phyloP scores from a whole-genome alignment of 2,329 filamentous ascomycete genomes.

The Plenodomus tracheiphilus region DNA sequence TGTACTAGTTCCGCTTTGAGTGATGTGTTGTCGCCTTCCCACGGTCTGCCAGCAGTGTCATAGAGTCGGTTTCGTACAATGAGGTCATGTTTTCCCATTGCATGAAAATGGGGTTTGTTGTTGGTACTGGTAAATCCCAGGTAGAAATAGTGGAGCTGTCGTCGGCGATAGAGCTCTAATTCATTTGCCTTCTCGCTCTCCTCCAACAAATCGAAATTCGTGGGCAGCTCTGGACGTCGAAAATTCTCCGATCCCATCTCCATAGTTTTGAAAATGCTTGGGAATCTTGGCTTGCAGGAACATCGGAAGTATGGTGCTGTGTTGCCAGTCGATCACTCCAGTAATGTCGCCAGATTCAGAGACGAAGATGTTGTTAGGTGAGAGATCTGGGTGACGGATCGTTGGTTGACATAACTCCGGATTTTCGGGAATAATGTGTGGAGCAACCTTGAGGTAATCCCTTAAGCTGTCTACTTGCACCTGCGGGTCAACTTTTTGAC shows the following conservation, averaged over 20 bases:
- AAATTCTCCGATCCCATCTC: slow-evolving; percentile 26
- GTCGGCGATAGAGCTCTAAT: slow-evolving; percentile 21
- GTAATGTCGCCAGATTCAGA: slow-evolving; percentile 10
- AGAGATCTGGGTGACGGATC: slow-evolving; percentile 16
- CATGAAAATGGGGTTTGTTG: slow-evolving; percentile 23
- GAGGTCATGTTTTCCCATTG: slow-evolving; percentile 12
- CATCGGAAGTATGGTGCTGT: slow-evolving; percentile 35
- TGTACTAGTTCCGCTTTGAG: slow-evolving; percentile 25
- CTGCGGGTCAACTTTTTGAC: slow-evolving; percentile 13
- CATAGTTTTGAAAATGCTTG: slow-evolving; percentile 43
- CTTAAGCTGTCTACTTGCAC: slow-evolving; percentile 8
- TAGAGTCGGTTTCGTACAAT: slow-evolving; percentile 12
- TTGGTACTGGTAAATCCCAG: slow-evolving; percentile 17
- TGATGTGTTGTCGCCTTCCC: slow-evolving; percentile 25
- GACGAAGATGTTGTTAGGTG: slow-evolving; percentile 17
- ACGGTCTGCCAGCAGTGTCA: slow-evolving; percentile 17
- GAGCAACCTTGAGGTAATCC: slow-evolving; percentile 13
- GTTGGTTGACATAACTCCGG: slow-evolving; percentile 7
- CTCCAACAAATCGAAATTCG: slow-evolving; percentile 16
- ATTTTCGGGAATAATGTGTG: slow-evolving; percentile 12
- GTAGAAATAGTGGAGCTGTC: slow-evolving; percentile 28
- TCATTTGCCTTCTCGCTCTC: slow-evolving; percentile 14
- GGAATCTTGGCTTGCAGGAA: slow-evolving; percentile 42
- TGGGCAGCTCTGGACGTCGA: slow-evolving; percentile 16
- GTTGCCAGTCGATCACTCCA: slow-evolving; percentile 19